These are phyloP conservation scores for Cryptomeria japonica DNA, from an alignment of 75 land plant genomes.

Conservation along the genomic window DNA sequence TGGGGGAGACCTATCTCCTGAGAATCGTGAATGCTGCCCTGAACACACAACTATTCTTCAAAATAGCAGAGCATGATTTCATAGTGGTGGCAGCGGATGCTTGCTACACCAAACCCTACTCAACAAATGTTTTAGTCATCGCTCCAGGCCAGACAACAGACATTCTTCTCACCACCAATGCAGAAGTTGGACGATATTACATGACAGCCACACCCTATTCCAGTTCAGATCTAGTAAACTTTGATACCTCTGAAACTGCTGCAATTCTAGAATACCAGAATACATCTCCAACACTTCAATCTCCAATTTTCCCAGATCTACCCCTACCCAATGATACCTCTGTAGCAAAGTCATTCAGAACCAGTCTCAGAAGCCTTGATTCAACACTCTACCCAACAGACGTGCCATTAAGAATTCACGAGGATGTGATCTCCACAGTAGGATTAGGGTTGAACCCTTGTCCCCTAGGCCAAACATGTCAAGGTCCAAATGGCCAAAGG, in stretches of 20 bases:
- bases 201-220: constrained; percentile 21
- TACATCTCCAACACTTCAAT: not conserved
- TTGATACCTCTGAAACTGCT: constrained; percentile 24
- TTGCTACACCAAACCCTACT: constrained; percentile 33
- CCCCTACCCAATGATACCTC: constrained; percentile 25
- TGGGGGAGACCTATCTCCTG: constrained; percentile 33
- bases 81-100: constrained; percentile 37
- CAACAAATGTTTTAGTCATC: constrained; percentile 17
- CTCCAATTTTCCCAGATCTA: constrained; percentile 14
- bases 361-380: constrained; percentile 6
- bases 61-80: constrained; percentile 38
- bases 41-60: constrained; percentile 33
- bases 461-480: constrained; percentile 9
- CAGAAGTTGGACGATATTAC: not conserved
- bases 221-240: constrained; percentile 13
- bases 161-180: constrained; percentile 24
- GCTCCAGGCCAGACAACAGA: constrained; percentile 44
- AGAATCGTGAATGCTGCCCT: constrained; percentile 35
- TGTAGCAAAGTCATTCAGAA: not conserved
- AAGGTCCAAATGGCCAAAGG: not conserved
- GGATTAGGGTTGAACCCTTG: constrained; percentile 26
- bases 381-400: constrained; percentile 22
- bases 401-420: constrained; percentile 31
- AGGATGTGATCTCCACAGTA: constrained; percentile 27
- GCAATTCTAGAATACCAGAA: constrained; percentile 32